Evolutionary conservation across 1,284 basidiomycete genomes (phyloP).

Genomic region (Coniferiporia weirii): DNA sequence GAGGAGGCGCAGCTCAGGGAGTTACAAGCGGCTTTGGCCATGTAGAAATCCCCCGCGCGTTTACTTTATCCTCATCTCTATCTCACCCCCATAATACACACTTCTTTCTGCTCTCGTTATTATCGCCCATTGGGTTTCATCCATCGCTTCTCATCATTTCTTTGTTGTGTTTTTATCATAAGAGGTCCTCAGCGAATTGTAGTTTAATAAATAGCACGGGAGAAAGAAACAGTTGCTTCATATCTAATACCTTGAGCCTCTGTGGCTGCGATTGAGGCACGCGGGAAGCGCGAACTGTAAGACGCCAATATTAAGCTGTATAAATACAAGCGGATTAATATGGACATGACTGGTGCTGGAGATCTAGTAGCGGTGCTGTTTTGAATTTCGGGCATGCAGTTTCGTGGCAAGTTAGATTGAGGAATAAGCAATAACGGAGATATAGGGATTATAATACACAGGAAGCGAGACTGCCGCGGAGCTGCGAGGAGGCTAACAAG

Average conservation of each 20-base stretch:
- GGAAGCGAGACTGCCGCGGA: neutral
- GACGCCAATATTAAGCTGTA: slow-evolving; percentile 4
- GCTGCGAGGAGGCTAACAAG: neutral
- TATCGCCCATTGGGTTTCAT: slow-evolving; percentile 11
- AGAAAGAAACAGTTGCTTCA: neutral
- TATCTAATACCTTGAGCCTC: too few relatives aligned
- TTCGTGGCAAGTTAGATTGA: slow-evolving; percentile 14
- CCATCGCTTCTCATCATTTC: slow-evolving; percentile 1
- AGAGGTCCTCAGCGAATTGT: slow-evolving; percentile 13
- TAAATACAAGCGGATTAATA: slow-evolving; percentile 9
- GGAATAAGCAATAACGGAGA: slow-evolving; percentile 1
- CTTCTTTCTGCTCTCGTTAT: slow-evolving; percentile 12
- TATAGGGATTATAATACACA: slow-evolving; percentile 8
- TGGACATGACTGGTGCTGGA: slow-evolving; percentile 7
- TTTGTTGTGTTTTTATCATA: slow-evolving; percentile 9
- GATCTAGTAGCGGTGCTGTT: neutral
- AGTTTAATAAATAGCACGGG: slow-evolving; percentile 9
- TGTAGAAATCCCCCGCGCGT: slow-evolving; percentile 43
- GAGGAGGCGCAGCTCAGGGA: slow-evolving; percentile 90
- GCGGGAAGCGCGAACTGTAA: too few relatives aligned
- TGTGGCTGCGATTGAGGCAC: too few relatives aligned
- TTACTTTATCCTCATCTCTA: slow-evolving; percentile 20
- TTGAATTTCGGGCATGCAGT: slow-evolving; percentile 2
- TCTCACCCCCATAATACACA: slow-evolving; percentile 22
- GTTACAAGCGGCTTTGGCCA: slow-evolving; percentile 87